phyloP scores from a whole-genome alignment of 805 yeast genomes.

The Naumovozyma dairenensis region DNA sequence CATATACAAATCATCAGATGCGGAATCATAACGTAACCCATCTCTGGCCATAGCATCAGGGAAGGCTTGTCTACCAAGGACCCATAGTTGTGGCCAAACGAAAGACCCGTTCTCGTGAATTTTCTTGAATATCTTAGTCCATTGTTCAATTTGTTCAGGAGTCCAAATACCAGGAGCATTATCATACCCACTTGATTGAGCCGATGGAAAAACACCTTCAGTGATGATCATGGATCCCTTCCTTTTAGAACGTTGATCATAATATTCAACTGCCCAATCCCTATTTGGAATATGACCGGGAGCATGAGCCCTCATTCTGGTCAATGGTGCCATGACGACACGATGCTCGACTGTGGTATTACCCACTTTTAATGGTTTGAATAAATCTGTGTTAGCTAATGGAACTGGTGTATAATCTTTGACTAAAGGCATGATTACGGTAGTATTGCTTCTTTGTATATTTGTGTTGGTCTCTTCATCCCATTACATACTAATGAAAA shows the following conservation, averaged over 20 bases:
- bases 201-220: slow-evolving; percentile 44
- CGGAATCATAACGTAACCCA: slow-evolving; percentile 31
- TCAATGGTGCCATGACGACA: slow-evolving; percentile 34
- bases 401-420: slow-evolving; percentile 17
- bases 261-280: slow-evolving; percentile 40
- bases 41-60: slow-evolving; percentile 30
- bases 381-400: slow-evolving; percentile 8
- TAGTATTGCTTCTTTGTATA: too few relatives aligned
- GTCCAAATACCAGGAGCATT: slow-evolving; percentile 41
- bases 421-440: slow-evolving; percentile 18
- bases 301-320: slow-evolving; percentile 31
- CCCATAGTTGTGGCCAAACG: slow-evolving; percentile 43
- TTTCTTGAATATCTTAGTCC: slow-evolving; percentile 38
- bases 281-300: slow-evolving; percentile 32
- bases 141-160: slow-evolving; percentile 36
- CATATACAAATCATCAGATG: slow-evolving; percentile 30
- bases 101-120: slow-evolving; percentile 42
- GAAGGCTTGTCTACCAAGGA: slow-evolving; percentile 33
- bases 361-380: slow-evolving; percentile 32
- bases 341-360: slow-evolving; percentile 28
- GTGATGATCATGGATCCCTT: slow-evolving; percentile 51
- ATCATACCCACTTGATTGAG: slow-evolving; percentile 31
- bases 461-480: too few relatives aligned
- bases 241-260: slow-evolving; percentile 40
- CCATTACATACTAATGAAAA: too few relatives aligned